Evolutionary conservation across 2,329 filamentous ascomycete species (phyloP), one percentile per base, ranked within the genome.

Genomic region (Aspergillus costaricaensis): DNA sequence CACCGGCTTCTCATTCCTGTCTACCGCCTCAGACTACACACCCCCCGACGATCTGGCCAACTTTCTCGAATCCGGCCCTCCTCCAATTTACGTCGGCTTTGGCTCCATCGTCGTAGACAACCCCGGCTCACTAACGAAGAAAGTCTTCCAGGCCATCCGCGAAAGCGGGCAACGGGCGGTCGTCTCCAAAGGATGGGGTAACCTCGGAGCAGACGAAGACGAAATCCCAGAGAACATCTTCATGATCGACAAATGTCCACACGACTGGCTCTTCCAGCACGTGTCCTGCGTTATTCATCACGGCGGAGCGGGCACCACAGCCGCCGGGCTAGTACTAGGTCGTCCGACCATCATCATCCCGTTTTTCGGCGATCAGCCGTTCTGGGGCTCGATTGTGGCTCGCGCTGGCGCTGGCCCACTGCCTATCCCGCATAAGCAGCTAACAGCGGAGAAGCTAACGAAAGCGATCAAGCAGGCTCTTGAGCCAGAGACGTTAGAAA

Each of bases 171-270:
- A 91, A n/a, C 83, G 92, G 59, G 92, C 91, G 2, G 78, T 96
- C 1, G 88, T 96, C 0, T 94, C 91, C 0, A 92, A 94, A 70
- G 92, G 92, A 15, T 96, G 92, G 92, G 91, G 92, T 52, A 91
- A 91, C 0, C 81, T 96, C 7, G 92, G 91, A 30, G 89, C 86
- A 0, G 89, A 92, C 67, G 81, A 86, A 32, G 72, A 90, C 3
- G 84, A 84, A 1, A 76, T 92, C n/a, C 91, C 91, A 0, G 86
- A 92, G 2, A 86, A 87, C 4, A 86, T 96, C 1, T 91, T 91
- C 71, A 91, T 96, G 86, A 81, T 96, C 39, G 91, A 90, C 10
- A 95, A 94, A 69, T 87, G 88, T 48, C 92, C 92, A 1, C 92
- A 96, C 64, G 92, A 96, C 76, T 96, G 92, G 92, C 78, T 96